Base-by-base conservation (phyloP, 1,139 yeast genomes). In the Hemisphaericaspora xylofermentans region DNA sequence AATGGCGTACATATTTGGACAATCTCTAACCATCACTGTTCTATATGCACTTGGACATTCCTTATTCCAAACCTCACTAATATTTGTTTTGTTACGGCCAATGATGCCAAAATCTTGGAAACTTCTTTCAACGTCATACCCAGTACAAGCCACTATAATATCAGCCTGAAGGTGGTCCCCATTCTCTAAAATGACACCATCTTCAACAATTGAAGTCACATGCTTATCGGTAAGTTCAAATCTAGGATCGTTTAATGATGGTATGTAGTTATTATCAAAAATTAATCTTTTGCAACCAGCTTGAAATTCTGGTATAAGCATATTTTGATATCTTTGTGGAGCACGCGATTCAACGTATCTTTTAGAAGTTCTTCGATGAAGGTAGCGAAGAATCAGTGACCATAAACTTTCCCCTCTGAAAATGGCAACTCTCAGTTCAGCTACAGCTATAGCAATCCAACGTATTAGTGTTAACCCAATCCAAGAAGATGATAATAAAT, bases 131-230 rank as follows among this genome's bases (percentile, higher is more conserved):
- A 62, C 37, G 39, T 67, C 53, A 49, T 71, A 71, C 3, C 76
- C 76, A 26, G 75, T 70, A 50, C 76, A 71, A 4, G 75, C 76
- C 27, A 70, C 71, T 35, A 71, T 67, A 15, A 69, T 61, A 49
- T 71, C 76, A 3, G 69, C 72, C 21, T 60, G 52, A 12, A 68
- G 34, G 30, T 50, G 55, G 26, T 52, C 47, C 0, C 73, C 75
- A 35, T 57, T 53, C 14, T 56, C 55, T 44, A 70, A 54, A 12
- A 63, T 51, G 14, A 70, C 58, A 2, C 63, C 58, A 35, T 66
- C 43, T 28, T 58, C 64, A 13, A 57, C 62, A 14, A 70, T 54
- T 25, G 54, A 53, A 9, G 51, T 57, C 21, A 71, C 62, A 4
- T 49, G 53, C 12, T 53, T 55, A 33, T 56, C 48, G 10, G 55